Percentiles rank a stretch among this genome's conserved stretches.
phyloP scores from a whole-genome alignment of 1,284 basidiomycete genomes.

The Porogramme epimiltina region DNA sequence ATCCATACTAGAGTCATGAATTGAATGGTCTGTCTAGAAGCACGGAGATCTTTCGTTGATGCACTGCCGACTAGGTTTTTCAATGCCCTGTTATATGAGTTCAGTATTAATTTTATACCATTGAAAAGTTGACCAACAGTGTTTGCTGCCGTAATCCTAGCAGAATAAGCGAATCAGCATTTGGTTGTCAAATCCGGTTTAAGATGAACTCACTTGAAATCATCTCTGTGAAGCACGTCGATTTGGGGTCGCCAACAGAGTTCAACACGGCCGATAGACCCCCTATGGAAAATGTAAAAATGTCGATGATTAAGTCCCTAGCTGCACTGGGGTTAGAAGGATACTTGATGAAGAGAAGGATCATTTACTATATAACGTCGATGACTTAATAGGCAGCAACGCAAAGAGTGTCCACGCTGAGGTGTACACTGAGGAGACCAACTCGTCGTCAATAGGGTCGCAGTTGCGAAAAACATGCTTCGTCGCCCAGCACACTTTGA shows the following conservation, averaged over 20 bases:
- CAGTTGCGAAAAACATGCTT: slow-evolving; percentile 15
- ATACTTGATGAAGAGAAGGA: no score
- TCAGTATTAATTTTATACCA: no score
- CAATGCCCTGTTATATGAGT: no score
- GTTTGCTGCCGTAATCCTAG: no score
- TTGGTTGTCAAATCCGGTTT: no score
- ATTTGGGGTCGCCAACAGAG: slow-evolving; percentile 10
- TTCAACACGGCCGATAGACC: slow-evolving; percentile 12
- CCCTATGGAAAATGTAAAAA: slow-evolving; percentile 23
- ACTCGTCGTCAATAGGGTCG: not conserved
- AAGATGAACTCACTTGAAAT: no score
- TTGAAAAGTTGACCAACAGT: no score
- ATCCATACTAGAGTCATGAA: slow-evolving; percentile 39
- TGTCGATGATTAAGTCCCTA: slow-evolving; percentile 44
- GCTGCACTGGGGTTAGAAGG: slow-evolving; percentile 31
- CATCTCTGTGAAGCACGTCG: slow-evolving; percentile 6
- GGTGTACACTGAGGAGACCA: not conserved
- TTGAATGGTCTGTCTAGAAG: slow-evolving; percentile 28
- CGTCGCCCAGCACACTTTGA: slow-evolving; percentile 23
- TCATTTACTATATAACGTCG: slow-evolving; percentile 11
- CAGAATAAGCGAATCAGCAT: no score
- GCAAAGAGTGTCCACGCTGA: slow-evolving; percentile 19
- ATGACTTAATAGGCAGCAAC: slow-evolving; percentile 6
- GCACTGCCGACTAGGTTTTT: no score
- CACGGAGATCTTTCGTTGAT: no score